Evolutionary conservation across 2,329 filamentous ascomycete species (phyloP), one percentile per base, ranked within the genome.

Genomic region (Aspergillus uvarum): DNA sequence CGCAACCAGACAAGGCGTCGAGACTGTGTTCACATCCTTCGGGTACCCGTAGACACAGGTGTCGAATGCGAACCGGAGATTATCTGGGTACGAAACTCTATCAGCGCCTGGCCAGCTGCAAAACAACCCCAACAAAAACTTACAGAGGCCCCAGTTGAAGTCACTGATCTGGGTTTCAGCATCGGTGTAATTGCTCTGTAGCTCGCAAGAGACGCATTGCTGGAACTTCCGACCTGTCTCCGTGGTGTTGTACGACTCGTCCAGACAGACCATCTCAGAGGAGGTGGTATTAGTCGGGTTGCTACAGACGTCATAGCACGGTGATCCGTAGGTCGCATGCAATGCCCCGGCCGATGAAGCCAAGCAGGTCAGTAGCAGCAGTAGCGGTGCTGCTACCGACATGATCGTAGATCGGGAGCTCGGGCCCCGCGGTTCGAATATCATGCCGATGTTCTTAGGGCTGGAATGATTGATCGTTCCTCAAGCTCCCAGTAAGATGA

Each of bases 141-240:
- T 77, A 81, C 79, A 79, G 49, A 81, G 67, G 42, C 74, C 79
- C 78, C 77, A 81, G 63, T 76, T 68, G 10, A 80, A 75, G 64
- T 81, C 79, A 19, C 78, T 73, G 59, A 79, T 72, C 24, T 74
- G 75, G 1, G 69, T 72, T 1, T 49, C 50, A 2, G 63, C 55
- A 62, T 78, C 70, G 19, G 68, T 63, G 58, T 73, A 77, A 5
- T 68, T 71, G 58, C 79, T 81, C 22, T 73, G 63, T 63, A 81
- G 66, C 59, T 76, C 68, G 62, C 79, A 81, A 8, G 70, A 70
- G 49, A 80, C 68, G 50, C 79, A 81, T 11, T 74, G 66, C 56
- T 77, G 59, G 54, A 80, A 80, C 12, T 68, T 63, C 29, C 66
- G 61, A 2, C 79, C 79, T 5, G 65, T 68, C 1, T 62, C 57